These are phyloP conservation scores for Metschnikowia corniflorae DNA, from an alignment of 805 yeast genomes.

Conservation along the genomic window DNA sequence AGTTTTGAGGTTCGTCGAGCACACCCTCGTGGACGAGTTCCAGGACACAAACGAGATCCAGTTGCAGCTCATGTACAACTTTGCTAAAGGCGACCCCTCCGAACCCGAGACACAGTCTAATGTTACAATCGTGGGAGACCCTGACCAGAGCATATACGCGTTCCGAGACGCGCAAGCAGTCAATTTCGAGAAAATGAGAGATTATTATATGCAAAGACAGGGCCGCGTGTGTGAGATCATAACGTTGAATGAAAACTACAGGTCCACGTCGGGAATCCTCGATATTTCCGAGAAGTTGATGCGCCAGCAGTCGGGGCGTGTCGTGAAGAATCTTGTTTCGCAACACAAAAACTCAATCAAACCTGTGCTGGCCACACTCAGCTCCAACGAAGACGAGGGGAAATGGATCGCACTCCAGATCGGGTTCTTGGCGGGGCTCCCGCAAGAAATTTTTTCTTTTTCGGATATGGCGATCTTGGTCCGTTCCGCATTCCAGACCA, in stretches of 20 bases:
- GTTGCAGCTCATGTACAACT: slow-evolving; percentile 57
- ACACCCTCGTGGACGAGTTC: slow-evolving; percentile 88
- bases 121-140: slow-evolving; percentile 91
- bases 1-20: slow-evolving; percentile 50
- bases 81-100: slow-evolving; percentile 35
- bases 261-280: slow-evolving; percentile 71
- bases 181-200: slow-evolving; percentile 59
- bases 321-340: slow-evolving; percentile 43
- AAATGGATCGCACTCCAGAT: slow-evolving; percentile 56
- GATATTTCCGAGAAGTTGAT: slow-evolving; percentile 62
- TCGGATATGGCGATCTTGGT: slow-evolving; percentile 73
- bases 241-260: slow-evolving; percentile 64
- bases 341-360: slow-evolving; percentile 41
- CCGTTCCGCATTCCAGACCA: slow-evolving; percentile 59
- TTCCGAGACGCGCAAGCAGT: slow-evolving; percentile 75
- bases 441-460: slow-evolving; percentile 40
- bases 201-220: slow-evolving; percentile 25
- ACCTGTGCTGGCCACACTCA: slow-evolving; percentile 43
- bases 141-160: slow-evolving; percentile 91
- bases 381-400: slow-evolving; percentile 52
- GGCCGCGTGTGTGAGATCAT: slow-evolving; percentile 28
- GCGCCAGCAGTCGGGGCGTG: slow-evolving; percentile 53
- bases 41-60: slow-evolving; percentile 88
- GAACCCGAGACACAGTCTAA: slow-evolving; percentile 38
- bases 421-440: slow-evolving; percentile 41